Percentiles rank a stretch among this genome's conserved stretches.
These are phyloP conservation scores for Globisporangium paroecandrum DNA, from an alignment of 352 stramenopile genomes.

Conservation along the genomic window DNA sequence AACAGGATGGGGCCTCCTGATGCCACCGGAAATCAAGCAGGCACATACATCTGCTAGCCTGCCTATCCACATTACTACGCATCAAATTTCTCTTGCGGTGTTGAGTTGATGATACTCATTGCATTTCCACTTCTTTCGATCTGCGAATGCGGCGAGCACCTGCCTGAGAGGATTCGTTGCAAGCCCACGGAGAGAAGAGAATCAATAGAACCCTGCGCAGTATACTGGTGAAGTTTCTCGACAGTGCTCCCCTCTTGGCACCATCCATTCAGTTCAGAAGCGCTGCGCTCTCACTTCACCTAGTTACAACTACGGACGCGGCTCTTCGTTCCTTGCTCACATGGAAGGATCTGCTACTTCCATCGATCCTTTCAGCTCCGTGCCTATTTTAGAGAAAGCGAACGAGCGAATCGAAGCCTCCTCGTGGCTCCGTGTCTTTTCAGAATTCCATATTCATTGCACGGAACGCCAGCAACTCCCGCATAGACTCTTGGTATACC, in stretches of 20 bases:
- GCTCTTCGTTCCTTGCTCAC: not conserved
- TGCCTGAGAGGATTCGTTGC: too few relatives aligned
- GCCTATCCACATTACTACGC: too few relatives aligned
- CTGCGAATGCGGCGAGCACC: too few relatives aligned
- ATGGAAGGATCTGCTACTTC: not conserved
- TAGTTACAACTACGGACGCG: not conserved
- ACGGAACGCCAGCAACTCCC: not conserved
- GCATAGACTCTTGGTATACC: too few relatives aligned
- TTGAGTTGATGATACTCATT: too few relatives aligned
- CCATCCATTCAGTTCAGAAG: not conserved
- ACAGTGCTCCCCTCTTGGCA: not conserved
- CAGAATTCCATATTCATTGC: not conserved
- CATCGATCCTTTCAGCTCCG: constrained; percentile 6
- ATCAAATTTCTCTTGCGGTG: too few relatives aligned
- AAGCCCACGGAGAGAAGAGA: too few relatives aligned
- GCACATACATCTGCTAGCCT: too few relatives aligned
- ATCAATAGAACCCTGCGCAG: too few relatives aligned
- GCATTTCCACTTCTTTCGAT: too few relatives aligned
- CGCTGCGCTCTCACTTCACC: not conserved
- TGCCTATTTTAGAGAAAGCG: not conserved
- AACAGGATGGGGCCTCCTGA: too few relatives aligned
- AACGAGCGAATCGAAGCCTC: not conserved
- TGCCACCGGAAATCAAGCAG: too few relatives aligned
- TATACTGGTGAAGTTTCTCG: not conserved
- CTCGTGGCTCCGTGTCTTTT: not conserved